phyloP scores from a whole-genome alignment of 2,329 filamentous ascomycete species.

The Arthrobotrys pseudoclavata region DNA sequence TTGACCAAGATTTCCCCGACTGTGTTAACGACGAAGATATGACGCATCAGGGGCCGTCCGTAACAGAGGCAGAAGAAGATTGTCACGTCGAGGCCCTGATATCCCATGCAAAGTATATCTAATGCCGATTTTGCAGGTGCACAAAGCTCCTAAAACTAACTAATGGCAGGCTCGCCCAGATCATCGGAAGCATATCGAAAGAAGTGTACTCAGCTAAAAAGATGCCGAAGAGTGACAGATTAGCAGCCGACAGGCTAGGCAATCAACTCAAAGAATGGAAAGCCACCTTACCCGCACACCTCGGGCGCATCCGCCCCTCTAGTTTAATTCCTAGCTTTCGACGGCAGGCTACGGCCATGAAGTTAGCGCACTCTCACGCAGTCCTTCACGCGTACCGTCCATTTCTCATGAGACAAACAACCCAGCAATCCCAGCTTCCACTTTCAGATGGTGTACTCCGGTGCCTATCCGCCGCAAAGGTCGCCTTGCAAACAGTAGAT shows the following conservation, averaged over 20 bases:
- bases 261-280: constrained; percentile 67
- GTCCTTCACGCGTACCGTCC: constrained; percentile 72
- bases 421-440: constrained; percentile 60
- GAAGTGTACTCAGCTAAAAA: constrained; percentile 67
- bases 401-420: constrained; percentile 68
- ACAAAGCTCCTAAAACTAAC: constrained; percentile 42
- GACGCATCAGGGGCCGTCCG: constrained; percentile 66
- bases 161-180: constrained; percentile 65
- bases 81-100: constrained; percentile 70
- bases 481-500: constrained; percentile 66
- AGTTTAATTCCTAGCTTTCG: constrained; percentile 69
- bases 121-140: constrained; percentile 34
- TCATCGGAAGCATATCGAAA: constrained; percentile 67
- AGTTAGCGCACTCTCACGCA: constrained; percentile 72
- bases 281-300: constrained; percentile 67
- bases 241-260: constrained; percentile 66
- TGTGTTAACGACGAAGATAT: constrained; percentile 73
- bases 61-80: constrained; percentile 66
- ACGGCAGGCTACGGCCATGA: constrained; percentile 71
- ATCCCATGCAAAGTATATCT: constrained; percentile 67
- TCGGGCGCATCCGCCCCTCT: constrained; percentile 68
- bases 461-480: constrained; percentile 68
- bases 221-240: constrained; percentile 65
- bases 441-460: constrained; percentile 66
- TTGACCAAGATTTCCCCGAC: constrained; percentile 74